Conservation (phyloP, 345 rosid genomes). For the Brassica rapa region DNA sequence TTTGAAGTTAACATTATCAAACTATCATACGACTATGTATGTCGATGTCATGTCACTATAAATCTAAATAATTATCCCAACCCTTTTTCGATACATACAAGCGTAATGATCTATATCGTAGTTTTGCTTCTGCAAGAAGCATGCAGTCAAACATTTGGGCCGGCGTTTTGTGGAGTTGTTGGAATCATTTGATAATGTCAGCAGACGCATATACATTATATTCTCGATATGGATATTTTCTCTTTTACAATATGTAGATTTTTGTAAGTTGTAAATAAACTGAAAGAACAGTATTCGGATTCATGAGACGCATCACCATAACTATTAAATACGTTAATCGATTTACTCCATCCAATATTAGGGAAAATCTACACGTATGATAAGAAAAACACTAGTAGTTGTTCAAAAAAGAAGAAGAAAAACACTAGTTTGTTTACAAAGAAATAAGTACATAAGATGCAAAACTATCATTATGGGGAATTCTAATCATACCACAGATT, state of each 20-base stretch:
- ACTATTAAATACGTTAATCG: neutral
- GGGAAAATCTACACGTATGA: neutral
- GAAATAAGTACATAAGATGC: neutral
- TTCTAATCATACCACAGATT: neutral
- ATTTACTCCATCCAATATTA: neutral
- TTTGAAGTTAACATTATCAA: constrained; percentile 34
- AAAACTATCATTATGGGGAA: too few species aligned
- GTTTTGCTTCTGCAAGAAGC: constrained; percentile 38
- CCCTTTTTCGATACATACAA: constrained; percentile 9
- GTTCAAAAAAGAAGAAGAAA: too few species aligned
- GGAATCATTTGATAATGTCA: constrained; percentile 23
- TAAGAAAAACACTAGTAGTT: neutral
- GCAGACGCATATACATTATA: constrained; percentile 4
- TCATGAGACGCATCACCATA: neutral
- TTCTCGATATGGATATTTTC: neutral
- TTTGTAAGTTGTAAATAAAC: neutral
- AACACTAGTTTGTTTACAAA: neutral
- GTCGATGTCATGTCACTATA: constrained; percentile 28
- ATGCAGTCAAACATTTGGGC: constrained; percentile 35
- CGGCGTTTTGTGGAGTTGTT: constrained; percentile 32
- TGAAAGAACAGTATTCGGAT: neutral
- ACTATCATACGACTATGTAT: constrained; percentile 25
- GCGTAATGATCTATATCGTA: constrained; percentile 1
- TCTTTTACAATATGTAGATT: neutral
- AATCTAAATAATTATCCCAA: neutral